phyloP scores from a whole-genome alignment of 768 basidiomycete species.

The Tulasnella sp. region DNA sequence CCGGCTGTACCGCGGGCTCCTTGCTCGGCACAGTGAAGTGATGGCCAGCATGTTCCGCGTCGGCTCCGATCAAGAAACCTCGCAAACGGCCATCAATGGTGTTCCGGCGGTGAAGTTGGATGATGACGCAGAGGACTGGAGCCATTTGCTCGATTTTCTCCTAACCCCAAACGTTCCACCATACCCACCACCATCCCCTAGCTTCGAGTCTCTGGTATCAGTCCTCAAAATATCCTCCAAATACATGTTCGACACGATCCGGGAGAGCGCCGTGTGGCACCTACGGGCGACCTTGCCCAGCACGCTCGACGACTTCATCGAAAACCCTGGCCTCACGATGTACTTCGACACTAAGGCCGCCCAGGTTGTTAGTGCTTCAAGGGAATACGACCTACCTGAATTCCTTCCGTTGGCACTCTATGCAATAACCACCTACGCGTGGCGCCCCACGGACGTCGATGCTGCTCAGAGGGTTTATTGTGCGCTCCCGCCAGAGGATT shows the following conservation, averaged over 20 bases:
- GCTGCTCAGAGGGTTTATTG: slow-evolving; percentile 7
- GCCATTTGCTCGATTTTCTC: slow-evolving; percentile 21
- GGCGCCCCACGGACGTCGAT: slow-evolving; percentile 11
- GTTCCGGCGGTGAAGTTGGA: slow-evolving; percentile 9
- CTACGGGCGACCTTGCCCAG: slow-evolving; percentile 10
- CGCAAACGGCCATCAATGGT: slow-evolving; percentile 1
- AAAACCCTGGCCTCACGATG: slow-evolving; percentile 24
- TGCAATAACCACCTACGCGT: slow-evolving; percentile 17
- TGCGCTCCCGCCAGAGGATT: slow-evolving; percentile 5
- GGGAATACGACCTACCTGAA: slow-evolving; percentile 20
- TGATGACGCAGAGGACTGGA: slow-evolving; percentile 9
- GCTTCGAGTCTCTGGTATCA: slow-evolving; percentile 10
- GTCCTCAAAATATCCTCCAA: slow-evolving; percentile 21
- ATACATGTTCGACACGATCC: slow-evolving; percentile 18
- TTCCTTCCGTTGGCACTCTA: slow-evolving; percentile 22
- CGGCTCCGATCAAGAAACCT: background rate
- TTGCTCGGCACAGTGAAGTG: slow-evolving; percentile 21
- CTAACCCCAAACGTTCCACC: slow-evolving; percentile 14
- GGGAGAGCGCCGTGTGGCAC: slow-evolving; percentile 15
- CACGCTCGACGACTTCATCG: slow-evolving; percentile 22
- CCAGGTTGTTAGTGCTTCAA: slow-evolving; percentile 16
- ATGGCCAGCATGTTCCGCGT: slow-evolving; percentile 7
- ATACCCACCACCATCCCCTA: slow-evolving; percentile 1
- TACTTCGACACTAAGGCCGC: slow-evolving; percentile 18
- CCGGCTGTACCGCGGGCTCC: slow-evolving; percentile 17